Percentiles rank a stretch among this genome's conserved stretches.
phyloP scores from a whole-genome alignment of 1,284 basidiomycete genomes.

The Ceratobasidium sp. region DNA sequence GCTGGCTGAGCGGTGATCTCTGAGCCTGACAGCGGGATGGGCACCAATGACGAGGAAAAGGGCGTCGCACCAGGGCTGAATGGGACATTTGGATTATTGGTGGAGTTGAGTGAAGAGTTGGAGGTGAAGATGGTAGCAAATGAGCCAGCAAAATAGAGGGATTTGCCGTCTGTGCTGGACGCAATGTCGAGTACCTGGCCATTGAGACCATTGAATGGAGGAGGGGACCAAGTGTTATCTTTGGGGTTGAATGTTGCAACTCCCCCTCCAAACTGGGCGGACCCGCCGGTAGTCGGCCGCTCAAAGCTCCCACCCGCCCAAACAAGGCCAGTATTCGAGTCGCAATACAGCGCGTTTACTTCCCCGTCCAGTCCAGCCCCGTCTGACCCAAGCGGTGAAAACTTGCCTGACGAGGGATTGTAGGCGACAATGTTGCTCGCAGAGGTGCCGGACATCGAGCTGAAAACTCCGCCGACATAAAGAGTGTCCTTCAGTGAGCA shows the following conservation, averaged over 20 bases:
- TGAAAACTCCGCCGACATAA: constrained; percentile 81
- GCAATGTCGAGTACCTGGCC: constrained; percentile 83
- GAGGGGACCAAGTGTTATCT: constrained; percentile 70
- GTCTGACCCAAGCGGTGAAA: constrained; percentile 64
- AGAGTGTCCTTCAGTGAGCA: constrained; percentile 67
- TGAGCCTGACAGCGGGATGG: constrained; percentile 73
- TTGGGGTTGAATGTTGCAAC: constrained; percentile 82
- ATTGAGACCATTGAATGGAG: constrained; percentile 83
- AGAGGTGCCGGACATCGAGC: constrained; percentile 63
- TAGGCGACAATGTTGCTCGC: constrained; percentile 78
- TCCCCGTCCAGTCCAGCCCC: constrained; percentile 67
- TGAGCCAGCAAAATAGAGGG: constrained; percentile 86
- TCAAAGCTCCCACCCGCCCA: constrained; percentile 87
- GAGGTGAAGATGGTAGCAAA: constrained; percentile 78
- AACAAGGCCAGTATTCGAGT: constrained; percentile 69
- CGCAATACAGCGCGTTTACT: constrained; percentile 83
- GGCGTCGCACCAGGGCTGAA: constrained; percentile 79
- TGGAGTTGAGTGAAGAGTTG: constrained; percentile 63
- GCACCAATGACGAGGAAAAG: constrained; percentile 89
- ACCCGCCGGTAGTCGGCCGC: constrained; percentile 45
- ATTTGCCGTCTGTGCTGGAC: constrained; percentile 70
- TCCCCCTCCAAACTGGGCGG: constrained; percentile 61
- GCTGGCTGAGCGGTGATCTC: constrained; percentile 76
- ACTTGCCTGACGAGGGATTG: constrained; percentile 61
- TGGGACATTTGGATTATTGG: constrained; percentile 77